Base-by-base conservation (phyloP, 352 stramenopile genomes). In the Phytophthora foliorum region DNA sequence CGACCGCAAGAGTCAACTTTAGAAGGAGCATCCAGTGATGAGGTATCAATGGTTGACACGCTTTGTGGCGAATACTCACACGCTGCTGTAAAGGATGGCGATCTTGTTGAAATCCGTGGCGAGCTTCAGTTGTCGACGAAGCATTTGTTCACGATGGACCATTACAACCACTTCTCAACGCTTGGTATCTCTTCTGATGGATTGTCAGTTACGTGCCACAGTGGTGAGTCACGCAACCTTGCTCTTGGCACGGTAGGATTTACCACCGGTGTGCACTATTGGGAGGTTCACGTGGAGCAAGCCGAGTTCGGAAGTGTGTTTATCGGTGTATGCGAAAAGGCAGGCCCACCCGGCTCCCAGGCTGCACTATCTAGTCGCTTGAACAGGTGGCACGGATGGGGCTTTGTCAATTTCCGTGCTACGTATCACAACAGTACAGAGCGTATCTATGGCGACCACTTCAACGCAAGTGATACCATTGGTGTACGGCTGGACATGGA, bases 401-500 rank as follows among this genome's bases (percentile, higher is more conserved):
- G 97, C 3, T 99, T 99, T 81, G 96, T 99, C 16, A 99, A 99
- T 67, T 99, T 99, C 66, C 83, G 97, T 48, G 97, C 97, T 14
- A 99, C 96, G 16, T 95, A 95, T 51, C 88, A 97, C 76, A 97
- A 97, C 63, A 95, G 86, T 48, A 97, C 89, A n/a, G 89, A 97
- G 49, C 85, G 89, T 6, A 97, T 97, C 39, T 97, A 97, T 42
- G 90, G 90, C 14, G 89, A 95, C 57, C 87, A 96, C 59, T 96
- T 96, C 52, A 95, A 96, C 68, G 87, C 96, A 22, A 97, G 97
- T 36, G 98, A 99, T 81, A 99, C 92, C n/a, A 97, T 99, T 66
- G 98, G 98, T 38, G 98, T 99, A 6, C 85, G 99, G 58, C 86
- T 99, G 11, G 97, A 99, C 82, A 99, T 99, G 85, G 97, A 99